Base-by-base conservation (phyloP, 768 basidiomycete genomes). In the Auriscalpium orientale region DNA sequence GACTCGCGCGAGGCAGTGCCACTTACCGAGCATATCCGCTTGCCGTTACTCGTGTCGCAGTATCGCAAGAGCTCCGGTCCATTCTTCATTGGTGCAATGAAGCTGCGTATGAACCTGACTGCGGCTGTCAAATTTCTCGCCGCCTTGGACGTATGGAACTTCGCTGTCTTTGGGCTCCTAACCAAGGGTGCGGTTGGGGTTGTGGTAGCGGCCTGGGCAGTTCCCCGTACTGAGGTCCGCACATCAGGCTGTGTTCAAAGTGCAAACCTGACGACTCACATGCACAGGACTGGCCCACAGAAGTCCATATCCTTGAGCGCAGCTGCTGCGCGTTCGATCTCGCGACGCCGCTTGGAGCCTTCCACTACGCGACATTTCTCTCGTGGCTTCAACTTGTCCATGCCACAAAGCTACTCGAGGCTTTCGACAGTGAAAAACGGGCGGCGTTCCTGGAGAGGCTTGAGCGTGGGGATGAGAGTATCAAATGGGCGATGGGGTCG, bases 161-260 rank as follows among this genome's bases (percentile, higher is more conserved):
- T 49, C 16, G 3, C 46, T 60, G 55, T 40, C 53, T 56, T 52
- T 60, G 20, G 58, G 59, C 40, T 36, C 33, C 28, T 46, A n/a
- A 45, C 47, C 34, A 49, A 13, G 56, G 54, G 53, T 7, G 47
- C 46, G 43, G 47, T 56, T 5, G 46, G 16, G 8, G n/a, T 13
- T 28, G 28, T 28, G 5, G 4, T 28, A 28, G 28, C 28, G 28
- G 28, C 28, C 28, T 28, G 28, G 28, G 28, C 4, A 28, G 28
- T 28, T 2, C 28, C 28, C 1, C 28, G 28, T 28, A 28, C 28
- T 4, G 28, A 28, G 4, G 40, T 43, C 4, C 0, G 15, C 6
- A 7, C 40, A 13, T 18, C 40, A 8, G 6, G 40, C 18, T 15
- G 18, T 13, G 8, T 6, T 1, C 40, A 43, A 15, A 2, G 18